phyloP scores from a whole-genome alignment of 805 yeast species.

The Yarrowia keelungensis region DNA sequence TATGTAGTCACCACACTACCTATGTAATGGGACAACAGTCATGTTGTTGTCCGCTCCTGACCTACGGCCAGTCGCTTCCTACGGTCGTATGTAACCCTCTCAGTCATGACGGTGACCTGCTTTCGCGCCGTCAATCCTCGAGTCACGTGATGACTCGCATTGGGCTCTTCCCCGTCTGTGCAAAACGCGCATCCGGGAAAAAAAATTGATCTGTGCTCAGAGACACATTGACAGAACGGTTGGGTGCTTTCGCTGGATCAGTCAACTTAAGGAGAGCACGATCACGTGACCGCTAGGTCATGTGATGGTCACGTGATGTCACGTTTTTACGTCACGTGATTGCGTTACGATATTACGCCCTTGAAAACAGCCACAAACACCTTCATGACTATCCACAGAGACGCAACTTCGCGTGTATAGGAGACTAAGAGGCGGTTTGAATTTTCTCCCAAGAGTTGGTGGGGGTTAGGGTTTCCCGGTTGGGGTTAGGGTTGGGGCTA shows the following conservation, averaged over 20 bases:
- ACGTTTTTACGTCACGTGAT: neutral
- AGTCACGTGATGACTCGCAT: too few species aligned
- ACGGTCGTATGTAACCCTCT: neutral
- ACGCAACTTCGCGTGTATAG: too few species aligned
- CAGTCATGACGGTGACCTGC: slow-evolving; percentile 14
- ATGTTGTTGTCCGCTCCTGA: too few species aligned
- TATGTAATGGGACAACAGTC: neutral
- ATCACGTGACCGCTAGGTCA: neutral
- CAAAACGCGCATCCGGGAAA: slow-evolving; percentile 10
- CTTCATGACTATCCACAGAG: too few species aligned
- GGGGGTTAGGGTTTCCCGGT: too few species aligned
- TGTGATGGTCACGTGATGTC: neutral
- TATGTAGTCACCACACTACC: neutral
- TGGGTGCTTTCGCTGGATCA: slow-evolving; percentile 28
- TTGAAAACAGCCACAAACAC: neutral
- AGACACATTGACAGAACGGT: slow-evolving; percentile 43
- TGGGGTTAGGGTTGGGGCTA: too few species aligned
- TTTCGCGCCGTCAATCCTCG: slow-evolving; percentile 3
- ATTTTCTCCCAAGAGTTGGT: too few species aligned
- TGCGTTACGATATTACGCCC: neutral
- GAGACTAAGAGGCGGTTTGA: too few species aligned
- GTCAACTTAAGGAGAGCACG: slow-evolving; percentile 40
- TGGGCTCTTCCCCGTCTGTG: neutral
- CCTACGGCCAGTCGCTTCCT: too few species aligned
- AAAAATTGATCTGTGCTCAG: slow-evolving; percentile 42